Percentiles rank a stretch among this genome's conserved stretches.
phyloP scores from a whole-genome alignment of 768 basidiomycete species.

The Boletus patriciae region DNA sequence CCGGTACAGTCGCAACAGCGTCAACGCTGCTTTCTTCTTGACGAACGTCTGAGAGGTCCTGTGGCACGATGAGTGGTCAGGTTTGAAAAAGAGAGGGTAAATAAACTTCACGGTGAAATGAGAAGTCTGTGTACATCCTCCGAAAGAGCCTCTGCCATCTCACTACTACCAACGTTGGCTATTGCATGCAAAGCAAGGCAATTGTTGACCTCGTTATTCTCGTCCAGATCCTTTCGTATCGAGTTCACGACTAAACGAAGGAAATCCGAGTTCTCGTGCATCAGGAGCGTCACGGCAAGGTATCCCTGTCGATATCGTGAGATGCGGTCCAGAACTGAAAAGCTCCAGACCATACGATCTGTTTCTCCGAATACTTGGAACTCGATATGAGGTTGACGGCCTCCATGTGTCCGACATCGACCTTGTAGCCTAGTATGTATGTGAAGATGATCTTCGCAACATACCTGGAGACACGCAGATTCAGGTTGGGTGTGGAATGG shows the following conservation, averaged over 20 bases:
- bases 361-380: slow-evolving; percentile 96
- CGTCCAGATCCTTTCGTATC: slow-evolving; percentile 94
- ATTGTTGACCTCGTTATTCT: slow-evolving; percentile 91
- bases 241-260: slow-evolving; percentile 96
- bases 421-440: slow-evolving; percentile 98
- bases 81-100: background rate
- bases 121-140: slow-evolving; percentile 93
- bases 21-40: slow-evolving; percentile 97
- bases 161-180: slow-evolving; percentile 95
- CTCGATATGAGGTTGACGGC: slow-evolving; percentile 97
- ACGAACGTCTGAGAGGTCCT: slow-evolving; percentile 96
- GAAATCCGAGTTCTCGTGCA: slow-evolving; percentile 99
- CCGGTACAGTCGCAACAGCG: slow-evolving; percentile 87
- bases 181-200: slow-evolving; percentile 97
- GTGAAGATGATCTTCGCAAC: slow-evolving; percentile 99
- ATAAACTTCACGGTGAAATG: slow-evolving; percentile 78
- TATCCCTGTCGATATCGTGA: slow-evolving; percentile 67
- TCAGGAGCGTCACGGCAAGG: slow-evolving; percentile 91
- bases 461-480: slow-evolving; percentile 56
- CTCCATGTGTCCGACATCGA: slow-evolving; percentile 99
- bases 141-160: slow-evolving; percentile 95
- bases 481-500: slow-evolving; percentile 15
- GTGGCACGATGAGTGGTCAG: slow-evolving; percentile 15
- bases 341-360: slow-evolving; percentile 70
- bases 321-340: background rate